Evolutionary conservation across 495 filamentous ascomycete genomes (phyloP).

Genomic region (Cudoniella acicularis): DNA sequence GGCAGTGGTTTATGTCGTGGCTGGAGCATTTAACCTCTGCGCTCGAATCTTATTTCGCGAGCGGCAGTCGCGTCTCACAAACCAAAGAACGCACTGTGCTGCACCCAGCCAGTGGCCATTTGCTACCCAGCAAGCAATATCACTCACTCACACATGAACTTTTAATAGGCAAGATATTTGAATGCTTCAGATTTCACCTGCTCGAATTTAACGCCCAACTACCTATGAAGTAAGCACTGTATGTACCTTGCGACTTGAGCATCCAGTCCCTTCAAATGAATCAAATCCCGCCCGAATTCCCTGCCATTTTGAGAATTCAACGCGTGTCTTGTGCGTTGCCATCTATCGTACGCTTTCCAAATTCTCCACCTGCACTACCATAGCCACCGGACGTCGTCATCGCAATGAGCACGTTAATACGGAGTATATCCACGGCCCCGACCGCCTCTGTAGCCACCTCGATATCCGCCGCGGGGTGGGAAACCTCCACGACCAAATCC

Average conservation of each 20-base stretch:
- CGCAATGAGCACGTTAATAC: constrained; percentile 51
- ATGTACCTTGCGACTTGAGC: no score
- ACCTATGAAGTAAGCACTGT: not conserved
- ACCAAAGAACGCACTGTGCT: no score
- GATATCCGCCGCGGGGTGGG: constrained; percentile 67
- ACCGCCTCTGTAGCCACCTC: constrained; percentile 73
- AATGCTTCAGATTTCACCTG: not conserved
- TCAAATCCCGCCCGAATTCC: constrained; percentile 2
- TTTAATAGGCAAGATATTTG: not conserved
- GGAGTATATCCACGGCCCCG: constrained; percentile 77
- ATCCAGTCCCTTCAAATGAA: constrained; percentile 2
- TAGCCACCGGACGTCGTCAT: not conserved
- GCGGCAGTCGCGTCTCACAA: no score
- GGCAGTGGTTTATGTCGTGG: no score
- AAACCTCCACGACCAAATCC: constrained; percentile 49
- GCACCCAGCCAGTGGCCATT: no score
- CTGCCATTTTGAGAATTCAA: constrained; percentile 7
- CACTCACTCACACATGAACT: no score
- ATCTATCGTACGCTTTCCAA: constrained; percentile 21
- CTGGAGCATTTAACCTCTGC: no score
- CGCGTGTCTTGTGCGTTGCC: constrained; percentile 1
- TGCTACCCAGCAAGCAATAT: no score
- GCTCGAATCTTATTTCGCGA: no score
- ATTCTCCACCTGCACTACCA: not conserved
- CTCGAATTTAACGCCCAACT: not conserved